Evolutionary conservation across 306 rosid genomes (phyloP).

Genomic region (Ochetophila trinervis): DNA sequence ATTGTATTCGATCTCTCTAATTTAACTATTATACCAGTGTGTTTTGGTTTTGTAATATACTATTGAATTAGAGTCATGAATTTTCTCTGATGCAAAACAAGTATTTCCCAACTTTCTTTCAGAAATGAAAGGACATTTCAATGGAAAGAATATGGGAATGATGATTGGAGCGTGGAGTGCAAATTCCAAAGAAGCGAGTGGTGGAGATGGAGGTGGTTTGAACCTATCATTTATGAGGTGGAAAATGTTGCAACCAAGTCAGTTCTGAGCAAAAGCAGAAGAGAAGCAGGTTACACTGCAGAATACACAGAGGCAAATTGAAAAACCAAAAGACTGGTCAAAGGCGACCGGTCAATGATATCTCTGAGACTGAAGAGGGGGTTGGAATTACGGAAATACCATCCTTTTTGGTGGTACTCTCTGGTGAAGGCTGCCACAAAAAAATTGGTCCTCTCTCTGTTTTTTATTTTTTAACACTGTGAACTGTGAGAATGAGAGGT

Average conservation of each 20-base stretch:
- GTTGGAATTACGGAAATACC: slow-evolving; percentile 22
- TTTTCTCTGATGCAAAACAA: too few species aligned
- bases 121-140: too few species aligned
- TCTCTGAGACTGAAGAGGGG: slow-evolving; percentile 7
- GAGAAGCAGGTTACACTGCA: neutral
- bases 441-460: neutral
- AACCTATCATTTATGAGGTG: slow-evolving; percentile 27
- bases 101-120: neutral
- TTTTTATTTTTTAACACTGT: neutral
- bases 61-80: too few species aligned
- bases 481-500: slow-evolving; percentile 4
- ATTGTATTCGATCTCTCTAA: neutral
- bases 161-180: neutral
- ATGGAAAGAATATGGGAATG: neutral
- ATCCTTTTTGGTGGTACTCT: slow-evolving; percentile 14
- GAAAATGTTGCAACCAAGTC: slow-evolving; percentile 3
- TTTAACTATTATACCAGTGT: too few species aligned
- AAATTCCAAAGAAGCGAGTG: neutral
- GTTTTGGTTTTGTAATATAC: too few species aligned
- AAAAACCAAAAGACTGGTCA: slow-evolving; percentile 41
- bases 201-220: neutral
- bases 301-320: slow-evolving; percentile 16
- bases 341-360: slow-evolving; percentile 45
- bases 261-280: slow-evolving; percentile 13
- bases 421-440: neutral